phyloP scores from a whole-genome alignment of 108 stramenopile species.

The Cylindrotheca closterium region DNA sequence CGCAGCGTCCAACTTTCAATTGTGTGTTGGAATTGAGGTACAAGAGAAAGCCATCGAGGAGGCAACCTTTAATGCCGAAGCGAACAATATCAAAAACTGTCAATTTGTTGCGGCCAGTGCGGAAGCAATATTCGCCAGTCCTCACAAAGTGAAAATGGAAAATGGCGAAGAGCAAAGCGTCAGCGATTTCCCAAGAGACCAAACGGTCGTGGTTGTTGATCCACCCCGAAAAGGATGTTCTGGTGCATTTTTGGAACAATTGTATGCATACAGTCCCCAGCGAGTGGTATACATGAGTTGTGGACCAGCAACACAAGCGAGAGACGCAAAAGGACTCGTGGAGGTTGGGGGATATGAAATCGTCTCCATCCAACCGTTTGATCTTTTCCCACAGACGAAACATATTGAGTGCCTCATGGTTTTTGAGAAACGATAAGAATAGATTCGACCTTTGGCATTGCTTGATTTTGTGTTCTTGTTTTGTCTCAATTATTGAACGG shows the following conservation, averaged over 20 bases:
- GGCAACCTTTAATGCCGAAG: conserved; percentile 78
- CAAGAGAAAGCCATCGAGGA: conserved; percentile 84
- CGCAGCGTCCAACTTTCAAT: conserved; percentile 71
- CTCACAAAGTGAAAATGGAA: conserved; percentile 14
- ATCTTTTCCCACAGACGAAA: conserved; percentile 94
- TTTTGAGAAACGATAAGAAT: conserved; percentile 67
- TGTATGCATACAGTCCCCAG: conserved; percentile 82
- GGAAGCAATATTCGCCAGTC: conserved; percentile 84
- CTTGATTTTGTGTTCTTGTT: not conserved
- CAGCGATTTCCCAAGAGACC: conserved; percentile 69
- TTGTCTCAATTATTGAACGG: not conserved
- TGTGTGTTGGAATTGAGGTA: conserved; percentile 94
- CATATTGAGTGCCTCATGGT: conserved; percentile 97
- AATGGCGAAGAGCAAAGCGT: conserved; percentile 34
- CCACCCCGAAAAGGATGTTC: conserved; percentile 96
- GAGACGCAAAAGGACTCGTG: conserved; percentile 88
- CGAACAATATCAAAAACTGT: conserved; percentile 84
- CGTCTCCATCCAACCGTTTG: conserved; percentile 88
- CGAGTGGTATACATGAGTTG: conserved; percentile 96
- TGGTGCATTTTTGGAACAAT: conserved; percentile 86
- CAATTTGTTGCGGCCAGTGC: conserved; percentile 87
- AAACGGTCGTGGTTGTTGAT: conserved; percentile 94
- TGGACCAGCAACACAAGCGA: conserved; percentile 94
- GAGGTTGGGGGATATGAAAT: conserved; percentile 74
- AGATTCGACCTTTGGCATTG: not conserved